Conservation (phyloP, 371 early-diverging fungal genomes). For the Circinella umbellata region DNA sequence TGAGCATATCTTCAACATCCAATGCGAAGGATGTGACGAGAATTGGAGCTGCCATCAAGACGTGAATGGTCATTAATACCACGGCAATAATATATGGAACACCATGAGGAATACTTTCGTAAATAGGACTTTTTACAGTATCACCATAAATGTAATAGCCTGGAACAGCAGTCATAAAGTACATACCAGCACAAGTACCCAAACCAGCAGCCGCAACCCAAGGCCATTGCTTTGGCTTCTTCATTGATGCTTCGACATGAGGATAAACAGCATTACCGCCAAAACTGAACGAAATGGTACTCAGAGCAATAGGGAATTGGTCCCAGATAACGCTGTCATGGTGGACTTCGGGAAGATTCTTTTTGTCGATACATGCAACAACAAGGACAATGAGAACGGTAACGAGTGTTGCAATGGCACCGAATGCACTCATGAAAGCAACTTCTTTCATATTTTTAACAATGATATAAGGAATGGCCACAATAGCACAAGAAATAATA, state of each 20-base stretch:
- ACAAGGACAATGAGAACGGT: constrained; percentile 58
- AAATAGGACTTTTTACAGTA: constrained; percentile 71
- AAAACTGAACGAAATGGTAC: constrained; percentile 78
- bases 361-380: constrained; percentile 40
- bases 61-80: constrained; percentile 81
- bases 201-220: constrained; percentile 72
- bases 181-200: constrained; percentile 73
- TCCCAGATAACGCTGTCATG: constrained; percentile 56
- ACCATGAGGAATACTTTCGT: constrained; percentile 72
- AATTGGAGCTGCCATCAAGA: constrained; percentile 83
- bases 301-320: constrained; percentile 62
- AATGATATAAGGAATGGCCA: constrained; percentile 57
- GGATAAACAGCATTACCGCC: constrained; percentile 86
- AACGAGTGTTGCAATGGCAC: constrained; percentile 65
- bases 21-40: constrained; percentile 80
- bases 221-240: constrained; percentile 75
- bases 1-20: constrained; percentile 69
- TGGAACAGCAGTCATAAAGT: constrained; percentile 74
- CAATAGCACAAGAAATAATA: constrained; percentile 60
- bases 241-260: constrained; percentile 88
- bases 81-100: constrained; percentile 67
- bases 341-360: constrained; percentile 19
- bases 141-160: constrained; percentile 87
- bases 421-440: constrained; percentile 66
- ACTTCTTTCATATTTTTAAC: constrained; percentile 69